Evolutionary conservation across 2,329 filamentous ascomycete genomes (phyloP).

Genomic region (Venturiaceae sp.): DNA sequence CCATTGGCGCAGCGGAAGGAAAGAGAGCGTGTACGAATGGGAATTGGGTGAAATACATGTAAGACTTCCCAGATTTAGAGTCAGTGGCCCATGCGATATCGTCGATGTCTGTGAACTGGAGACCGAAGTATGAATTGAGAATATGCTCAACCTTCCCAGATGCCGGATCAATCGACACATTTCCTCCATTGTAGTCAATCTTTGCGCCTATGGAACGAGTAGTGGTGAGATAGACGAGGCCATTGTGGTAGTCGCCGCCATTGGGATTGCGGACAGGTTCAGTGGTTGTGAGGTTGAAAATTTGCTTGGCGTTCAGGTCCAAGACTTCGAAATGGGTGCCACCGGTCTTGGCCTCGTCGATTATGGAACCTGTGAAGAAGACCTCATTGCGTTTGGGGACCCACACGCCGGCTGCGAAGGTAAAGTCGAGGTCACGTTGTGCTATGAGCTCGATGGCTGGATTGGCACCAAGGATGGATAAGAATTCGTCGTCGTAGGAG

Average conservation of each 20-base stretch:
- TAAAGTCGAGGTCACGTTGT: slow-evolving; percentile 11
- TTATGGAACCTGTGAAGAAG: slow-evolving; percentile 11
- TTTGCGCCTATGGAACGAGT: slow-evolving; percentile 8
- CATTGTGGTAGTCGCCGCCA: slow-evolving; percentile 16
- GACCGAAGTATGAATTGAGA: slow-evolving; percentile 11
- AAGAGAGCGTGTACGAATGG: not conserved
- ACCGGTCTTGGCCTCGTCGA: not conserved
- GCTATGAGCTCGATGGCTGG: slow-evolving; percentile 16
- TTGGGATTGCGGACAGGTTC: slow-evolving; percentile 15
- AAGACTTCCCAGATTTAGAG: slow-evolving; percentile 3
- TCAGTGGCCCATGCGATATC: slow-evolving; percentile 10
- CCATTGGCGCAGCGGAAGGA: not conserved
- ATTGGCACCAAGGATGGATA: slow-evolving; percentile 16
- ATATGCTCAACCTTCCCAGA: slow-evolving; percentile 8
- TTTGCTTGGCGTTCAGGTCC: not conserved
- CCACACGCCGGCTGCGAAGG: slow-evolving; percentile 18
- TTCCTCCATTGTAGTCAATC: slow-evolving; percentile 8
- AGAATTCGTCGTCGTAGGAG: slow-evolving; percentile 16
- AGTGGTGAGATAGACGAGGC: slow-evolving; percentile 15
- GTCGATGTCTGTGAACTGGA: slow-evolving; percentile 11
- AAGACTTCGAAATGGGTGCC: not conserved
- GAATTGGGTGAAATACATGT: slow-evolving; percentile 11
- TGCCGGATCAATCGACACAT: slow-evolving; percentile 6
- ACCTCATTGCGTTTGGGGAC: slow-evolving; percentile 16
- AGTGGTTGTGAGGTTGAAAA: slow-evolving; percentile 10